Conservation (phyloP, 768 basidiomycete genomes). For the Serendipita sp. region DNA sequence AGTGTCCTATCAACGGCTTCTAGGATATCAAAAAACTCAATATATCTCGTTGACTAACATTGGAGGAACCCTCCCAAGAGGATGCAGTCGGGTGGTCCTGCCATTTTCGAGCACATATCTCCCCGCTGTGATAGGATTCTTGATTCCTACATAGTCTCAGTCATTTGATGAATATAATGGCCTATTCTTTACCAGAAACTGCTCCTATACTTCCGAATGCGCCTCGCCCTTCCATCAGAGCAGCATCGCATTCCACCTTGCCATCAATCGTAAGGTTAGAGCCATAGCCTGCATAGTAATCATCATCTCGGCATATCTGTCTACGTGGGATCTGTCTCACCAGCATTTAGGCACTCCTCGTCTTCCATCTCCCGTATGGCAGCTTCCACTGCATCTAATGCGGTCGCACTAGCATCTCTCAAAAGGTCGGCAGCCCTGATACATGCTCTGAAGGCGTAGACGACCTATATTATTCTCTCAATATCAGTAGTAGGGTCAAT, state of each 20-base stretch:
- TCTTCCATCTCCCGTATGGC: constrained; percentile 50
- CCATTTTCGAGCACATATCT: constrained; percentile 35
- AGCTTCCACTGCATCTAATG: constrained; percentile 33
- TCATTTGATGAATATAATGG: not conserved
- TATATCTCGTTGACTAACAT: constrained; percentile 23
- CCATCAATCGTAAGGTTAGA: constrained; percentile 66
- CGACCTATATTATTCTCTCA: not conserved
- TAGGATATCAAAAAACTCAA: not conserved
- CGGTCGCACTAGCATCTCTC: constrained; percentile 13
- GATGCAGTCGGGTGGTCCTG: constrained; percentile 26
- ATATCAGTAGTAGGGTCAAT: not conserved
- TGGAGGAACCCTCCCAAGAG: constrained; percentile 52
- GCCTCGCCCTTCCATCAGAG: constrained; percentile 41
- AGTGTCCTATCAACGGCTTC: not conserved
- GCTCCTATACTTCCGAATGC: constrained; percentile 65
- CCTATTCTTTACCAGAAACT: constrained; percentile 33
- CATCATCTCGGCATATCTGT: not conserved
- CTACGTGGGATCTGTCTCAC: constrained; percentile 18
- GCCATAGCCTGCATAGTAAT: constrained; percentile 36
- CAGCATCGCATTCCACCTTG: constrained; percentile 66
- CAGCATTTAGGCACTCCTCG: constrained; percentile 54
- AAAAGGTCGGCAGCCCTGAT: constrained; percentile 25
- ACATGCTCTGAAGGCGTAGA: constrained; percentile 29
- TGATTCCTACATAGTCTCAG: constrained; percentile 31
- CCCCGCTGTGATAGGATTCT: constrained; percentile 54